These are phyloP conservation scores for Candida dajiaensis DNA, from an alignment of 805 yeast genomes.

Conservation along the genomic window DNA sequence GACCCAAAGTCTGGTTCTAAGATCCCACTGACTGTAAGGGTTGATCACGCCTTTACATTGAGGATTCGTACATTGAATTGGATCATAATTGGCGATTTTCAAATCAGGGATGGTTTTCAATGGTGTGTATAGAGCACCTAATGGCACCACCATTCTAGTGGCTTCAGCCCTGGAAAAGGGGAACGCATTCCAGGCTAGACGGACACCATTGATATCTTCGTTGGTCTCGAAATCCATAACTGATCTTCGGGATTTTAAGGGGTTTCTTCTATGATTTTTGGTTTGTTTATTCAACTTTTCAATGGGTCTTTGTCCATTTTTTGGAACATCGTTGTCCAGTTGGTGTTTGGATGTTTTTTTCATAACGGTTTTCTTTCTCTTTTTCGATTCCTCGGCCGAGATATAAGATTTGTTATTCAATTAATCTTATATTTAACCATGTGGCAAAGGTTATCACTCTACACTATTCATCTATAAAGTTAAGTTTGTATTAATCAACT, in stretches of 20 bases:
- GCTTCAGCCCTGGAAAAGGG: slow-evolving; percentile 90
- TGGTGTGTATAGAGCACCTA: slow-evolving; percentile 95
- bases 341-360: not conserved
- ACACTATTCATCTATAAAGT: too few relatives aligned
- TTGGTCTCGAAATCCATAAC: slow-evolving; percentile 44
- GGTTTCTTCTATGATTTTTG: not conserved
- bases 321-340: not conserved
- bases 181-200: slow-evolving; percentile 77
- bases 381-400: too few relatives aligned
- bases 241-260: not conserved
- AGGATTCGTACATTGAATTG: slow-evolving; percentile 66
- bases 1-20: slow-evolving; percentile 71
- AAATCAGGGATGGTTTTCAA: slow-evolving; percentile 71
- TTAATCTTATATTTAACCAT: too few relatives aligned
- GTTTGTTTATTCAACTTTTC: too few relatives aligned
- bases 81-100: slow-evolving; percentile 79
- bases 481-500: too few relatives aligned
- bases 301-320: not conserved
- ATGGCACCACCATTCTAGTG: slow-evolving; percentile 86
- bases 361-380: too few relatives aligned
- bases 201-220: slow-evolving; percentile 70
- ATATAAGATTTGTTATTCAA: too few relatives aligned
- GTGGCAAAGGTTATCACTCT: too few relatives aligned
- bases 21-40: slow-evolving; percentile 79
- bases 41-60: slow-evolving; percentile 82